Evolutionary conservation across 352 stramenopile species (phyloP), one percentile per base, ranked within the genome.

Genomic region (Plasmopara viticola): DNA sequence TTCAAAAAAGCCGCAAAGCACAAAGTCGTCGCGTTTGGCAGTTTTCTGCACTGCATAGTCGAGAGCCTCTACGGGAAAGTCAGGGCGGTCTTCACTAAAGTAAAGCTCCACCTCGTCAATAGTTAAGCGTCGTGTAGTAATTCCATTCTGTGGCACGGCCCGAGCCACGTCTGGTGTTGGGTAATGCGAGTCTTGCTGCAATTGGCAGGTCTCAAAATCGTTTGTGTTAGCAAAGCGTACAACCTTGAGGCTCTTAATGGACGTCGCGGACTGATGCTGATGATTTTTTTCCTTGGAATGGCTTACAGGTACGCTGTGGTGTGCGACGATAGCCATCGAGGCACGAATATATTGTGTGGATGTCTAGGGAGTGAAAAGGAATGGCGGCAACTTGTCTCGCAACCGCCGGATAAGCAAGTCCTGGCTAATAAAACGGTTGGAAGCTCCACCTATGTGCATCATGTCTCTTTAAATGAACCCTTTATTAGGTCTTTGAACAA

Each of bases 61-160:
- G 0, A 30, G 37, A 5, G 38, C 8, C 0, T 44, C 45, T 30
- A 86, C 44, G 14, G 73, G 70, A 7, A 51, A 61, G 12, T 57
- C 43, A 2, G 66, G 56, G 7, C 66, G 65, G 47, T 82, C 68
- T 42, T 86, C 72, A 18, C 73, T 84, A 30, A 86, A 86, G 54
- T 72, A 76, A 7, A 86, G 54, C 53, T 86, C 74, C 31, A 86
- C 68, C 34, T 86, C 74, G 53, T 86, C 74, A 28, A 78, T 74
- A 12, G 72, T 78, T 46, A 79, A 82, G 40, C 74, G 66, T 7
- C 74, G 58, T 0, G 68, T 66, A 9, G 68, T 70, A 17, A 65
- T 70, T 30, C 70, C 68, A 31, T 80, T 84, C 43, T 74, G 67
- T 0, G 73, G 53, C n/a, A 86, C 56, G 9, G 56, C 34, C 8